Evolutionary conservation across 129 eudicot species (phyloP), one percentile per base, ranked within the genome.

Genomic region (Helianthus tuberosus): DNA sequence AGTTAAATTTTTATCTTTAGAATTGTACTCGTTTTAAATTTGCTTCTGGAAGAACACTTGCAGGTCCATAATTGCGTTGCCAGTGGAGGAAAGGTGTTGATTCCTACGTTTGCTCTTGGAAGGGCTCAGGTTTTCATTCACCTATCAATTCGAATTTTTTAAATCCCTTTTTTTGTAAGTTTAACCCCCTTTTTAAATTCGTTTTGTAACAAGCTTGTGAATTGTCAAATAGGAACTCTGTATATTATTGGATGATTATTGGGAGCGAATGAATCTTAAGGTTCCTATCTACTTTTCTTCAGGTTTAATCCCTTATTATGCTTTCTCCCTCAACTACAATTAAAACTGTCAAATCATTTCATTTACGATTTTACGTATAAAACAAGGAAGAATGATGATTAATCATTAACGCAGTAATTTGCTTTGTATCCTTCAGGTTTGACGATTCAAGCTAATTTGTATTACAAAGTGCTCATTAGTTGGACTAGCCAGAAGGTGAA

Each of bases 401-500:
- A 4, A 9, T 60, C 13, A 32, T 29, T 29, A 32, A 51, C 25
- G 64, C 13, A 43, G 50, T 51, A 16, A 35, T 64, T 67, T 75
- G 58, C 43, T 27, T 62, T 36, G 6, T 13, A 32, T 39, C 5
- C 53, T 78, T 57, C 91, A 94, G 99, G 99, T 77, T 79, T 91
- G 81, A 91, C 99, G 6, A 78, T 86, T 27, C 97, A 94, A 80
- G 97, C 99, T 7, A 94, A 94, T 78, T 74, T 94, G 83, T 94
- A 94, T 55, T 85, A 90, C 78, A 88, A 90, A 79, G 81, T 85
- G 83, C 93, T 94, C 59, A 94, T 94, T 74, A 94, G 82, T 75
- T 94, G 99, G 99, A 84, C 99, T 66, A 94, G 97, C 86, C 96
- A 94, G 78, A 94, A 91, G 83, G 91, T 94, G 86, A 90, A 94